phyloP scores from a whole-genome alignment of 257 asterid genomes.

The Salvia splendens region DNA sequence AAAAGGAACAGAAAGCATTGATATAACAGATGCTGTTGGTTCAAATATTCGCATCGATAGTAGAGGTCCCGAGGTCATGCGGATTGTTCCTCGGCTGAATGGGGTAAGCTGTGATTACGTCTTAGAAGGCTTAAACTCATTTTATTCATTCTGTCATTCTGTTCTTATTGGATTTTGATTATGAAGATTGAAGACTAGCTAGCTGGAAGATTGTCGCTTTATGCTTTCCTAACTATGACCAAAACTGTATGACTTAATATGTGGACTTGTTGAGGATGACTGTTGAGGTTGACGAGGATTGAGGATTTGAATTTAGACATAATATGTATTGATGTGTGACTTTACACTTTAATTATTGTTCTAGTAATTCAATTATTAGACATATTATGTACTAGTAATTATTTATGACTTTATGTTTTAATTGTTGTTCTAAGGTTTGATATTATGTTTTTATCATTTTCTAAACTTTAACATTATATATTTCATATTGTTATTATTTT shows the following conservation, averaged over 20 bases:
- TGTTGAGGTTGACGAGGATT: no score
- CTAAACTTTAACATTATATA: no score
- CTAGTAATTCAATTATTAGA: no score
- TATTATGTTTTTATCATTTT: no score
- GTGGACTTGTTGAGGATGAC: no score
- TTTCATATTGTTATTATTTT: no score
- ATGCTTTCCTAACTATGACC: conserved; percentile 1
- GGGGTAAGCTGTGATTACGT: conserved; percentile 49
- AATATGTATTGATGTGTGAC: no score
- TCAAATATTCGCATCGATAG: conserved; percentile 97
- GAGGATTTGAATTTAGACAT: no score
- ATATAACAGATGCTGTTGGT: conserved; percentile 98
- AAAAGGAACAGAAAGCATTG: conserved; percentile 97
- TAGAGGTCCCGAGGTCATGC: conserved; percentile 99
- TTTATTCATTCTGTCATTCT: background rate
- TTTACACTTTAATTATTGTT: no score
- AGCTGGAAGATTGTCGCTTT: background rate
- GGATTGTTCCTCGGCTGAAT: conserved; percentile 84
- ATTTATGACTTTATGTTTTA: no score
- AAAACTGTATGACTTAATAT: background rate
- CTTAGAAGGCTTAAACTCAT: background rate
- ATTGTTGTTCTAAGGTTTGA: no score
- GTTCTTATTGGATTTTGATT: conserved; percentile 4
- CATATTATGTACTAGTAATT: no score
- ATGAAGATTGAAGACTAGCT: conserved; percentile 15